Conservation (phyloP, 2,329 filamentous ascomycete genomes). For the Trichoderma atrobrunneum region DNA sequence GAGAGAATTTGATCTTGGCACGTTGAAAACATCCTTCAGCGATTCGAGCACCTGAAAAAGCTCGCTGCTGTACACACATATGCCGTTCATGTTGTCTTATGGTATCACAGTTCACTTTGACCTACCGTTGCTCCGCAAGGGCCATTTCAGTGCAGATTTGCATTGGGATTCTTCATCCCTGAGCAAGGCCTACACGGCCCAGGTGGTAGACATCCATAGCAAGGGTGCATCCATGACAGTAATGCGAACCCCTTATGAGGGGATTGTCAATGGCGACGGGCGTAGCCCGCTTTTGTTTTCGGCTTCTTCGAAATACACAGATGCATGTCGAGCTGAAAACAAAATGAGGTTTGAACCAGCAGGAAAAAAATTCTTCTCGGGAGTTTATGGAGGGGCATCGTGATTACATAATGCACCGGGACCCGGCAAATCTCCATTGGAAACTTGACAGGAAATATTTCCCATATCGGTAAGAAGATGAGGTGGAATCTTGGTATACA, state of each 20-base stretch:
- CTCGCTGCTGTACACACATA: conserved; percentile 60
- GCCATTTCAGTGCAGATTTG: background rate
- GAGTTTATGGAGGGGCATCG: background rate
- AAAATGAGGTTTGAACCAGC: background rate
- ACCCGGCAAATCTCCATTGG: background rate
- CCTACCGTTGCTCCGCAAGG: background rate
- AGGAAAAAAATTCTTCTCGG: background rate
- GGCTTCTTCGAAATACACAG: background rate
- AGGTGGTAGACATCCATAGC: background rate
- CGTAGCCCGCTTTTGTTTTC: background rate
- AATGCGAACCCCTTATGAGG: background rate
- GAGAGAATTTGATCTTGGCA: conserved; percentile 51
- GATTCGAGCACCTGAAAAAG: conserved; percentile 47
- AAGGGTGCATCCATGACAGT: background rate
- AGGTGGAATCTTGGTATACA: background rate
- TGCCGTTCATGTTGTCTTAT: conserved; percentile 39
- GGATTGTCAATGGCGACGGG: background rate
- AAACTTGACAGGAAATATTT: background rate
- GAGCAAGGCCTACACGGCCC: background rate
- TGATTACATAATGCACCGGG: background rate
- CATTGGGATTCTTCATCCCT: background rate
- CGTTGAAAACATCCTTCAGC: conserved; percentile 56
- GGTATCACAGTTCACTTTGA: background rate
- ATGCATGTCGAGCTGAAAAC: conserved; percentile 12
- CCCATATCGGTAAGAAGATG: background rate